Conservation (phyloP, 2,329 filamentous ascomycete species). For the Fonsecaea erecta region DNA sequence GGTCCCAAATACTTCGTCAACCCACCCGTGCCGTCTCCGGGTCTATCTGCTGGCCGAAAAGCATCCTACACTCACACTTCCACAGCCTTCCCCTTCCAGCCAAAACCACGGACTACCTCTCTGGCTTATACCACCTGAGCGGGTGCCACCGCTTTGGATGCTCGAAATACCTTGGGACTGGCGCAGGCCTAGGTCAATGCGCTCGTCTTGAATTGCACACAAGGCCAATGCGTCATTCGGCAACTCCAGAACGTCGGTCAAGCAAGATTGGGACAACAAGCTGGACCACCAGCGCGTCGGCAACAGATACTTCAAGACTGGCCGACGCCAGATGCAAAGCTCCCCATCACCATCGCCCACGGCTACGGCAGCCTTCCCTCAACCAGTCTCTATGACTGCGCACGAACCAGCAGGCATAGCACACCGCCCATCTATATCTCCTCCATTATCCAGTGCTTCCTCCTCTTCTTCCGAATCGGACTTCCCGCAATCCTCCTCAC, state of each 20-base stretch:
- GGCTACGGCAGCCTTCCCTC: slow-evolving; percentile 28
- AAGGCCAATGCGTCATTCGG: slow-evolving; percentile 30
- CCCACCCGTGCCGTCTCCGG: slow-evolving; percentile 8
- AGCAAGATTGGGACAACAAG: slow-evolving; percentile 26
- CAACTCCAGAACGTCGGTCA: slow-evolving; percentile 23
- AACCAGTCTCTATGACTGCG: slow-evolving; percentile 27
- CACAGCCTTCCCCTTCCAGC: slow-evolving; percentile 1
- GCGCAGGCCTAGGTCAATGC: slow-evolving; percentile 26
- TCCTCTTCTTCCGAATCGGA: slow-evolving; percentile 55
- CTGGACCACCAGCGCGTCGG: neutral
- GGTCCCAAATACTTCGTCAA: slow-evolving; percentile 16
- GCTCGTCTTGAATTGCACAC: slow-evolving; percentile 10
- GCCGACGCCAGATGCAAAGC: slow-evolving; percentile 21
- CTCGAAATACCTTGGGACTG: slow-evolving; percentile 13
- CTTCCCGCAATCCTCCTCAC: slow-evolving; percentile 49
- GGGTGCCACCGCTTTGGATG: slow-evolving; percentile 20
- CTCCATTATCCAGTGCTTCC: slow-evolving; percentile 41
- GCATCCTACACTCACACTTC: no score
- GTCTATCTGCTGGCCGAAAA: slow-evolving; percentile 4
- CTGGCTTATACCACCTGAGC: slow-evolving; percentile 19
- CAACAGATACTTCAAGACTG: neutral
- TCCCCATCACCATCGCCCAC: slow-evolving; percentile 24
- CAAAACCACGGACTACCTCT: slow-evolving; percentile 8
- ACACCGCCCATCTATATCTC: slow-evolving; percentile 27
- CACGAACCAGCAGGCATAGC: slow-evolving; percentile 9